Evolutionary conservation across 169 alveolate species (phyloP).

Genomic region (Babesia sp.): DNA sequence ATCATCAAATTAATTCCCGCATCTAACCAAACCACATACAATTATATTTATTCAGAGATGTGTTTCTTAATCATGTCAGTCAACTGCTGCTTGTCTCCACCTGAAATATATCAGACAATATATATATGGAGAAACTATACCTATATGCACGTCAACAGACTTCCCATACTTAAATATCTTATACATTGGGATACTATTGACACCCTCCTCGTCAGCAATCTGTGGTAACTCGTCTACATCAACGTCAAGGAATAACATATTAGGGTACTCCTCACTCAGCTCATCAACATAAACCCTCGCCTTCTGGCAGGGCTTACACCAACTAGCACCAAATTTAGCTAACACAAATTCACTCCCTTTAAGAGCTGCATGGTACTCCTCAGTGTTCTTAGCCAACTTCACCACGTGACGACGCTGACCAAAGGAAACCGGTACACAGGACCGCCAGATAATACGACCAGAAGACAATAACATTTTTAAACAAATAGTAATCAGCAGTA

Average conservation of each 20-base stretch:
- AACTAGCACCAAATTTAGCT: slow-evolving; percentile 78
- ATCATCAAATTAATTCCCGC: too few relatives aligned
- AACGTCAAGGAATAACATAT: slow-evolving; percentile 57
- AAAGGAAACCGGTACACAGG: background rate
- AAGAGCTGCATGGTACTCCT: slow-evolving; percentile 67
- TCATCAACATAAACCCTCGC: slow-evolving; percentile 72
- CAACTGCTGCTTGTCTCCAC: slow-evolving; percentile 48
- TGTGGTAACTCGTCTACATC: slow-evolving; percentile 67
- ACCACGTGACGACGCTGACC: slow-evolving; percentile 53
- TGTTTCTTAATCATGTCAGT: slow-evolving; percentile 25
- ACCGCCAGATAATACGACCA: background rate
- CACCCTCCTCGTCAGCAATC: slow-evolving; percentile 71
- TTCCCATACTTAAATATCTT: slow-evolving; percentile 63
- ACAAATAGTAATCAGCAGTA: background rate
- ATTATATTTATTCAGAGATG: background rate
- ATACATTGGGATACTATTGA: slow-evolving; percentile 65
- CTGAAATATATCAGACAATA: background rate
- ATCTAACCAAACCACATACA: background rate
- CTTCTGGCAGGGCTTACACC: slow-evolving; percentile 83
- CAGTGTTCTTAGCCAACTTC: slow-evolving; percentile 59
- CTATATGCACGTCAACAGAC: slow-evolving; percentile 50
- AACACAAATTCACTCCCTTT: slow-evolving; percentile 60
- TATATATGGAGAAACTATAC: background rate
- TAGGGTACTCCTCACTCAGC: slow-evolving; percentile 55
- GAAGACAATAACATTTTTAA: background rate